Percentiles rank a stretch among this genome's conserved stretches.
Evolutionary conservation across 768 basidiomycete genomes (phyloP).

Genomic region (Dioszegia crocea): DNA sequence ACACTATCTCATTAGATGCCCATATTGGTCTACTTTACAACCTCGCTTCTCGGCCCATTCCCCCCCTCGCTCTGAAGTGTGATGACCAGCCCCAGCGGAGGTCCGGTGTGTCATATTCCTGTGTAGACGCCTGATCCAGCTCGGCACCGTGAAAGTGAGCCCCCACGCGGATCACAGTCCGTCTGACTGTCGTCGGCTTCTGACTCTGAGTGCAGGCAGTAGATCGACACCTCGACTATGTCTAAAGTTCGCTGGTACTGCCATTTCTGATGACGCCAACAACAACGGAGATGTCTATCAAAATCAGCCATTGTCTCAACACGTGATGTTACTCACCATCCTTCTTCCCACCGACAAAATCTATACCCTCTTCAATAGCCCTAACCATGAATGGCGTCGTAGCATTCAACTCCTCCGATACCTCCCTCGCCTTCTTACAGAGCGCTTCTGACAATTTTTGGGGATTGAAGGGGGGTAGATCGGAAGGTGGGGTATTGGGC

Average conservation of each 20-base stretch:
- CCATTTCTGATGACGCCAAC: conserved; percentile 59
- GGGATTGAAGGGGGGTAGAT: conserved; percentile 37
- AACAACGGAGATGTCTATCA: conserved; percentile 62
- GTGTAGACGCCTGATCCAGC: too few relatives aligned
- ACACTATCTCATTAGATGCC: too few relatives aligned
- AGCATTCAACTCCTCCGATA: conserved; percentile 35
- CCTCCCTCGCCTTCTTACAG: conserved; percentile 37
- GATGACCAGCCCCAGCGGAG: too few relatives aligned
- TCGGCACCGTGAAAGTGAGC: too few relatives aligned
- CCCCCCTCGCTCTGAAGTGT: too few relatives aligned
- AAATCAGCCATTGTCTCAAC: conserved; percentile 3
- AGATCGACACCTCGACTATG: too few relatives aligned
- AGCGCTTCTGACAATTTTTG: conserved; percentile 49
- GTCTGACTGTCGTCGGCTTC: too few relatives aligned
- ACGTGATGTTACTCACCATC: conserved; percentile 60
- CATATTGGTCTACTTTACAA: background rate
- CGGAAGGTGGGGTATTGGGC: conserved; percentile 6
- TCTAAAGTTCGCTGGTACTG: too few relatives aligned
- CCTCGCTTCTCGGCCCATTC: too few relatives aligned
- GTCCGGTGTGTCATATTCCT: too few relatives aligned
- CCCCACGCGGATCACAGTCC: too few relatives aligned
- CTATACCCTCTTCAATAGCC: conserved; percentile 67
- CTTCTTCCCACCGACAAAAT: conserved; percentile 74
- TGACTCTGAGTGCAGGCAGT: too few relatives aligned
- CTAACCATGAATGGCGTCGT: conserved; percentile 75